Evolutionary conservation across 2,329 filamentous ascomycete genomes (phyloP), one percentile per base, ranked within the genome.

Genomic region (Colletotrichum phormii): DNA sequence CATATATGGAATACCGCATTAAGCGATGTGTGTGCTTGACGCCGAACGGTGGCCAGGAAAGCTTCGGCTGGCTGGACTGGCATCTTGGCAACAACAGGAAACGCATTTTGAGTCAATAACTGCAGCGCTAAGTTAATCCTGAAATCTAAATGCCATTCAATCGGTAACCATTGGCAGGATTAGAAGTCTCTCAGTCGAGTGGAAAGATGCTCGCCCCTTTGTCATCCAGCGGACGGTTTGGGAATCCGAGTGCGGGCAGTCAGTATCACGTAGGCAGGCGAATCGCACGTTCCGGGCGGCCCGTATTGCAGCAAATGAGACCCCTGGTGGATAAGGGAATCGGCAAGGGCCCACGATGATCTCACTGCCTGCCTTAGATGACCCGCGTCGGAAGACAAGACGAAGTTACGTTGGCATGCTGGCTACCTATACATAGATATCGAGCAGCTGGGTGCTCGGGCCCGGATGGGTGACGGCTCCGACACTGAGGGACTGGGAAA

Each of bases 221-320:
- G 64, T n/a, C 33, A 31, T 26, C 37, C n/a, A 18, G 24, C 55
- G n/a, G 35, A 46, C 29, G 62, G 18, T 0, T 3, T 31, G 57
- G 18, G 29, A 37, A 31, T 46, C 53, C 37, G 31, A 37, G 31
- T 42, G 15, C 9, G 35, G 18, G 33, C 12, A 53, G 6, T 54
- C 22, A 35, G 29, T 37, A 24, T 13, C 37, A 62, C 29, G 11
- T 7, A 13, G 26, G n/a, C n/a, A 29, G 59, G 24, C 42, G 59
- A 37, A 59, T 42, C 42, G 64, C 58, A 37, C 57, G 31, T 24
- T 57, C 51, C 58, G 64, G 68, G 55, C 37, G 22, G n/a, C 51
- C 35, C 65, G 59, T 54, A 54, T 46, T 22, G 13, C 31, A 72
- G 33, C 65, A 64, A 72, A 69, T 64, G 42, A 64, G 65, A 42